These are phyloP conservation scores for Pyrenophora tritici-repentis DNA, from an alignment of 2,329 filamentous ascomycete species.

Conservation along the genomic window DNA sequence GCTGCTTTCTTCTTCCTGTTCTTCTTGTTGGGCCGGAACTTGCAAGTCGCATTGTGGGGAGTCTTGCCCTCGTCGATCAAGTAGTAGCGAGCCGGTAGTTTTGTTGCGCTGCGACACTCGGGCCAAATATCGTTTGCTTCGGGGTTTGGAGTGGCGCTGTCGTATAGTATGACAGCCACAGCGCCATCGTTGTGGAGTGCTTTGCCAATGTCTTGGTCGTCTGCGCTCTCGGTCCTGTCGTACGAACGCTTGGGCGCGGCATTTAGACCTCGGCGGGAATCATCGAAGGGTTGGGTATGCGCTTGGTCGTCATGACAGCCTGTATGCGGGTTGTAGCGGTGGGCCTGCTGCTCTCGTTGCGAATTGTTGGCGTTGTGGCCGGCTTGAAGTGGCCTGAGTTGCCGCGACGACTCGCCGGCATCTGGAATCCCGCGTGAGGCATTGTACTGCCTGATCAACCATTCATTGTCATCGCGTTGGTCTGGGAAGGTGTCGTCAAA, in stretches of 20 bases:
- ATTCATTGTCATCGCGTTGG: background rate
- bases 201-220: constrained; percentile 17
- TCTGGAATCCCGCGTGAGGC: too few relatives aligned
- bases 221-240: constrained; percentile 22
- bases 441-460: too few relatives aligned
- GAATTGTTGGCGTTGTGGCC: too few relatives aligned
- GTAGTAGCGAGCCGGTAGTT: constrained; percentile 34
- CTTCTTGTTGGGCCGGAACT: constrained; percentile 2
- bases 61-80: constrained; percentile 16
- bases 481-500: background rate
- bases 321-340: background rate
- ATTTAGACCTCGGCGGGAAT: constrained; percentile 1
- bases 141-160: constrained; percentile 19
- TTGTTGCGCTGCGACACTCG: constrained; percentile 33
- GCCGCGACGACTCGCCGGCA: too few relatives aligned
- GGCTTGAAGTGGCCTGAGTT: too few relatives aligned
- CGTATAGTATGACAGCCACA: constrained; percentile 32
- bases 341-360: background rate
- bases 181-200: constrained; percentile 28
- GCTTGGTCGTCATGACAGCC: background rate
- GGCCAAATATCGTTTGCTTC: constrained; percentile 46
- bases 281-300: background rate
- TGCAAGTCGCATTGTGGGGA: background rate
- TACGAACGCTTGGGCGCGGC: constrained; percentile 22
- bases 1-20: background rate